Base-by-base conservation (phyloP, 2,329 filamentous ascomycete genomes). In the Meredithiella fracta region DNA sequence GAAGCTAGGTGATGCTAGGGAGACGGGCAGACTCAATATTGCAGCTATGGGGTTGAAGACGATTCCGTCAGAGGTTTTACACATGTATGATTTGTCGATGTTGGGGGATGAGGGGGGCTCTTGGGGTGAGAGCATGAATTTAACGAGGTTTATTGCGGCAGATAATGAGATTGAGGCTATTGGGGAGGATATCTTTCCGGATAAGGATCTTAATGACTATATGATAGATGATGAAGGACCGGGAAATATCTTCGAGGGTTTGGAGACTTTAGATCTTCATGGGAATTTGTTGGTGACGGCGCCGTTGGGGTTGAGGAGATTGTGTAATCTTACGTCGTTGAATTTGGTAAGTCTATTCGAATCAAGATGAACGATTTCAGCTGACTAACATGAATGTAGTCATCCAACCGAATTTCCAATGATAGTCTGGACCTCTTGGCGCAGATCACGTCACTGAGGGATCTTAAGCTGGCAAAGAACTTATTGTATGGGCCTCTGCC, bases 111-210 rank as follows among this genome's bases (percentile, higher is more conserved):
- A 76, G 22, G 79, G 77, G 37, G 77, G 81, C 9, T 80, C 83
- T 34, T 97, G 92, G 92, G 89, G 89, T 1, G 91, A 97, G 67
- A 84, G 85, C 58, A 87, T 97, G 9, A 91, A 97, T 64, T 70
- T 97, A 49, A 85, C 83, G 0, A 81, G 85, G 59, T 81, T 97
- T 52, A 79, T 92, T 60, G 89, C 86, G 4, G 89, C 91, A 7
- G 89, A 95, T 64, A 97, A 98, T 64, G 86, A 95, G 63, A 68
- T 98, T 51, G 80, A 86, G 63, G 72, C 73, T 31, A 73, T 97
- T 34, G 77, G 80, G 1, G 86, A 92, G 17, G 70, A 73, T 1
- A 72, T 89, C 17, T 96, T 97, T 62, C 90, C 91, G 0, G 89
- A 96, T 62, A 68, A 75, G 20, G 72, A 74, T 37, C 73, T 77